Evolutionary conservation across 2,329 filamentous ascomycete genomes (phyloP), one percentile per base, ranked within the genome.

Genomic region (Raffaelea ambrosiae): DNA sequence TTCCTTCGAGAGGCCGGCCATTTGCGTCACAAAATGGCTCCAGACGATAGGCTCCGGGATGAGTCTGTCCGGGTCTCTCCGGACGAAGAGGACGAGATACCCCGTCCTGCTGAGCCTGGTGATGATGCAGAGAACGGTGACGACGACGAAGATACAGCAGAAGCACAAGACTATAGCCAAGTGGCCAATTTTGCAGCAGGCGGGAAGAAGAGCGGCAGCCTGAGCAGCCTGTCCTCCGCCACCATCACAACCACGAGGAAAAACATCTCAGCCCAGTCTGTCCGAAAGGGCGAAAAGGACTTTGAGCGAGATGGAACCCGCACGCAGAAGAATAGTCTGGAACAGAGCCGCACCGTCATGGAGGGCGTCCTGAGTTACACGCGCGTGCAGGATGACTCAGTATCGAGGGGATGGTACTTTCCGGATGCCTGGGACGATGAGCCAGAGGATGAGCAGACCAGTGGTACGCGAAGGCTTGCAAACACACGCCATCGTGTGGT

Each of bases 271-370:
- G 65, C 72, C 44, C 79, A 81, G 57, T 76, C 90, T 11, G 88
- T 95, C 33, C 89, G 91, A 55, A 88, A 89, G 54, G 93, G 93
- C 51, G 89, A 95, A 63, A 98, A 98, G 66, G 93, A 98, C 68
- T 98, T 96, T 63, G 93, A 97, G 67, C 83, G 86, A 23, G 89
- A 97, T 66, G 86, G 87, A 43, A 97, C 93, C 3, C 77, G 79
- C 29, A 80, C 86, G 29, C 93, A 98, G 66, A 81, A 84, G 54
- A 75, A 77, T 48, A 79, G 84, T 9, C 81, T 98, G 45, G 84
- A 88, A 59, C 79, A 86, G 42, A 95, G 88, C 53, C 82, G 91
- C 47, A 74, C 77, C 56, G 91, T 90, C 19, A 93, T 98, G 85
- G 86, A 95, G 65, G 83, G 88, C 57, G 90, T 91, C 3, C 74